phyloP scores from a whole-genome alignment of 2,329 filamentous ascomycete species.

The Xylaria sp. region DNA sequence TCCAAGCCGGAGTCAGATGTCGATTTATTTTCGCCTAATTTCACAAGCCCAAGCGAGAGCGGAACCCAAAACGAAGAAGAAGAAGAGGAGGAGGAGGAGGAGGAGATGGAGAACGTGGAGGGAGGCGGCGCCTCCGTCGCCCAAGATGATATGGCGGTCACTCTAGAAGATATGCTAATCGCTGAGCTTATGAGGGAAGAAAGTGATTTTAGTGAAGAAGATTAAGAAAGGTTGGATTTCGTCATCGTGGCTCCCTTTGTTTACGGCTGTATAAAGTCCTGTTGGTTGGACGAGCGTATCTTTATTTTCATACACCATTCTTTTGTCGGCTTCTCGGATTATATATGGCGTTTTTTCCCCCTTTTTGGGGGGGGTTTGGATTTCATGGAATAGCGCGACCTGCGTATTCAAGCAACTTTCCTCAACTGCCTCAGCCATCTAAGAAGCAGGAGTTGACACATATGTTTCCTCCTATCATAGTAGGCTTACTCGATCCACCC shows the following conservation, averaged over 20 bases:
- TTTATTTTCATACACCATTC: constrained; percentile 12
- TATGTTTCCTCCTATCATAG: no score
- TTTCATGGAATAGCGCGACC: constrained; percentile 7
- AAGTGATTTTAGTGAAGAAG: constrained; percentile 50
- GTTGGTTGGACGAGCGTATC: constrained; percentile 13
- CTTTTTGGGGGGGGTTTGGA: constrained; percentile 10
- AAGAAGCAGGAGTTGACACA: no score
- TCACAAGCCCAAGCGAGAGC: no score
- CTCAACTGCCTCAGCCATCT: no score
- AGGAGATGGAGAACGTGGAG: constrained; percentile 49
- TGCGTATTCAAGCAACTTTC: background rate
- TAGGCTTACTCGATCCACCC: no score
- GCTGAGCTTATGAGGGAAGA: constrained; percentile 46
- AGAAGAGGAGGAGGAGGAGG: no score
- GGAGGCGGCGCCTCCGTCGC: constrained; percentile 44
- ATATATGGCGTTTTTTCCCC: constrained; percentile 21
- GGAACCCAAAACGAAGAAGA: no score
- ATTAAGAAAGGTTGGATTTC: constrained; percentile 36
- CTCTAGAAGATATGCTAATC: constrained; percentile 47
- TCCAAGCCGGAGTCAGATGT: background rate
- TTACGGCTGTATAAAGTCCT: background rate
- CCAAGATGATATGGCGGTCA: constrained; percentile 45
- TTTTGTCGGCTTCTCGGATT: constrained; percentile 4
- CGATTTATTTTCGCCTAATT: background rate
- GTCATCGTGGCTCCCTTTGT: background rate